Percentiles rank a stretch among this genome's conserved stretches.
Evolutionary conservation across 371 early-diverging fungal genomes (phyloP).

Genomic region (Smittium culicis): DNA sequence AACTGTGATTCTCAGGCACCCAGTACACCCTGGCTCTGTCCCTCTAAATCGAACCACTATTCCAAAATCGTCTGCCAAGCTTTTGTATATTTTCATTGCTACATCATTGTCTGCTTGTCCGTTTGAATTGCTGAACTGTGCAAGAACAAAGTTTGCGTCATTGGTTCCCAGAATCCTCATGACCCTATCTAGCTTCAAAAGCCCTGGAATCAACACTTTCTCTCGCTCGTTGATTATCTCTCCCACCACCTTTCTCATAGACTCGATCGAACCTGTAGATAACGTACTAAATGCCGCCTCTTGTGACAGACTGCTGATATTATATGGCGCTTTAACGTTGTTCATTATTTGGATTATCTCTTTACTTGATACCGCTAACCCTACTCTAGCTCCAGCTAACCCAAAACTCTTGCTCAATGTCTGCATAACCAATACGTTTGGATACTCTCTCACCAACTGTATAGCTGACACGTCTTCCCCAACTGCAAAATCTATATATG

Average conservation of each 20-base stretch:
- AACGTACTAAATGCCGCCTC: constrained; percentile 64
- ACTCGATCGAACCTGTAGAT: constrained; percentile 46
- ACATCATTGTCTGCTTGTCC: constrained; percentile 53
- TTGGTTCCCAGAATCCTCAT: constrained; percentile 56
- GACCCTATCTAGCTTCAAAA: constrained; percentile 28
- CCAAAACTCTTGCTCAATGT: constrained; percentile 95
- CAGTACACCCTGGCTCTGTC: constrained; percentile 76
- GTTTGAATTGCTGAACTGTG: constrained; percentile 46
- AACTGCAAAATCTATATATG: constrained; percentile 85
- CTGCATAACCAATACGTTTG: constrained; percentile 89
- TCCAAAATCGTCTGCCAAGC: constrained; percentile 63
- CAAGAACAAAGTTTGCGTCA: constrained; percentile 90
- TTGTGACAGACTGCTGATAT: constrained; percentile 78
- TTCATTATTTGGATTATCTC: constrained; percentile 76
- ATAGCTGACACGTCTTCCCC: constrained; percentile 53
- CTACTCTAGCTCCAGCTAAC: constrained; percentile 85
- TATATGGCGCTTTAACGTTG: constrained; percentile 95
- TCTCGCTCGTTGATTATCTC: constrained; percentile 49
- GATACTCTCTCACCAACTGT: constrained; percentile 61
- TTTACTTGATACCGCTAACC: constrained; percentile 67
- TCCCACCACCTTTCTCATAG: constrained; percentile 45
- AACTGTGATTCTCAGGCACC: constrained; percentile 84
- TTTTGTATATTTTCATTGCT: constrained; percentile 58
- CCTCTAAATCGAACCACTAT: constrained; percentile 92
- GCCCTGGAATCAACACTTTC: constrained; percentile 37